A percentile compares a stretch with the other conserved stretches of the same genome.
These are phyloP conservation scores for Penicillium vulpinum DNA, from an alignment of 2,329 filamentous ascomycete species.

Conservation along the genomic window DNA sequence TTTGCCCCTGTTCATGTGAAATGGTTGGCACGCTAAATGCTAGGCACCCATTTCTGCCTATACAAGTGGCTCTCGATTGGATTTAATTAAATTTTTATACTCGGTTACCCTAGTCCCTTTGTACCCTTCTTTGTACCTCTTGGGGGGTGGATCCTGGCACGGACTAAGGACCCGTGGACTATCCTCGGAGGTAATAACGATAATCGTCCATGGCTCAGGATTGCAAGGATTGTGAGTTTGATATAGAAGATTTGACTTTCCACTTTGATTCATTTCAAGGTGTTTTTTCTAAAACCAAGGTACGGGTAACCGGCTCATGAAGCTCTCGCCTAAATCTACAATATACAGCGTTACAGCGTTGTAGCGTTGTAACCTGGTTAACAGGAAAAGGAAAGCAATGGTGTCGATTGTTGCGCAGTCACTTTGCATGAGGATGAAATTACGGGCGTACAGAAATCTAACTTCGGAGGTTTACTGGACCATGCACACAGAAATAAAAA, in stretches of 20 bases:
- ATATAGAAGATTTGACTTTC: background rate
- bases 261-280: background rate
- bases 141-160: background rate
- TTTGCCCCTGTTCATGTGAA: constrained; percentile 6
- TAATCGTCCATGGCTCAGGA: background rate
- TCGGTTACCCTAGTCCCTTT: background rate
- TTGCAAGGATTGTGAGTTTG: background rate
- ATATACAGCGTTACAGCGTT: too few relatives aligned
- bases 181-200: background rate
- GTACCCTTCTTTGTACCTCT: background rate
- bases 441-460: background rate
- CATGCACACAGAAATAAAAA: background rate
- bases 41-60: background rate
- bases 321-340: constrained; percentile 10
- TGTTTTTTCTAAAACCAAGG: background rate
- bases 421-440: constrained; percentile 12
- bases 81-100: background rate
- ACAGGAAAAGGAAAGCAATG: background rate
- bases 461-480: constrained; percentile 5
- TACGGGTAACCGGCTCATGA: constrained; percentile 16
- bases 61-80: background rate
- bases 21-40: background rate
- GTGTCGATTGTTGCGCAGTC: constrained; percentile 15
- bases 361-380: background rate
- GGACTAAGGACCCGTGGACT: background rate